Evolutionary conservation across 768 basidiomycete species (phyloP).

Genomic region (Russula emetica): DNA sequence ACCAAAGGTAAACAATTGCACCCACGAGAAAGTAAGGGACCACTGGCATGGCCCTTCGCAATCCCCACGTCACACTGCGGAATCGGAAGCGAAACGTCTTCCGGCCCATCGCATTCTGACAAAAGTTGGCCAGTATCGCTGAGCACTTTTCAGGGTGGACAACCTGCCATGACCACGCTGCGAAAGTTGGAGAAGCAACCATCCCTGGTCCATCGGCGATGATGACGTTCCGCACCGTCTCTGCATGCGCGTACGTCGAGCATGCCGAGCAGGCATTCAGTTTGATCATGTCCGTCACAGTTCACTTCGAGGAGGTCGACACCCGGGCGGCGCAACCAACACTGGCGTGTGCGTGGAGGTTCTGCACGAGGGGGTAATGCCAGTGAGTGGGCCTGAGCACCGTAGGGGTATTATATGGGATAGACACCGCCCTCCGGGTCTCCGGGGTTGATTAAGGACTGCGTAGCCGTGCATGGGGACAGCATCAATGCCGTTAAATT

Average conservation of each 20-base stretch:
- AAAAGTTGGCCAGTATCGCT: too few relatives aligned
- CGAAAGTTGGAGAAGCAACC: too few relatives aligned
- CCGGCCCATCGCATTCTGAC: too few relatives aligned
- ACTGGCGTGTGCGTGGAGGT: conserved; percentile 61
- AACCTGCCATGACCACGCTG: too few relatives aligned
- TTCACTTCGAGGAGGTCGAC: conserved; percentile 83
- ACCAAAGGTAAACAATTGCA: too few relatives aligned
- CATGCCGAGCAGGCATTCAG: conserved; percentile 52
- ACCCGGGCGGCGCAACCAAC: conserved; percentile 44
- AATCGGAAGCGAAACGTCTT: too few relatives aligned
- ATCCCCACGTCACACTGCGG: too few relatives aligned
- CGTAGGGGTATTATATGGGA: conserved; percentile 83
- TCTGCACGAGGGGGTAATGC: too few relatives aligned
- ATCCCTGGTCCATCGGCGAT: too few relatives aligned
- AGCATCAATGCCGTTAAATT: conserved; percentile 75
- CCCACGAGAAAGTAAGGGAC: too few relatives aligned
- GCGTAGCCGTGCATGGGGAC: conserved; percentile 83
- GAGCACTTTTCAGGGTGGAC: too few relatives aligned
- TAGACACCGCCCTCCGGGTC: conserved; percentile 75
- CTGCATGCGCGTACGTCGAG: conserved; percentile 59
- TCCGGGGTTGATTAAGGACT: conserved; percentile 61
- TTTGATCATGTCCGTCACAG: conserved; percentile 71
- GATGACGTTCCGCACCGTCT: conserved; percentile 33
- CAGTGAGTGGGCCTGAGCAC: conserved; percentile 68
- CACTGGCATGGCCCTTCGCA: too few relatives aligned